Base-by-base conservation (phyloP, 306 rosid genomes). In the Rosa rugosa region DNA sequence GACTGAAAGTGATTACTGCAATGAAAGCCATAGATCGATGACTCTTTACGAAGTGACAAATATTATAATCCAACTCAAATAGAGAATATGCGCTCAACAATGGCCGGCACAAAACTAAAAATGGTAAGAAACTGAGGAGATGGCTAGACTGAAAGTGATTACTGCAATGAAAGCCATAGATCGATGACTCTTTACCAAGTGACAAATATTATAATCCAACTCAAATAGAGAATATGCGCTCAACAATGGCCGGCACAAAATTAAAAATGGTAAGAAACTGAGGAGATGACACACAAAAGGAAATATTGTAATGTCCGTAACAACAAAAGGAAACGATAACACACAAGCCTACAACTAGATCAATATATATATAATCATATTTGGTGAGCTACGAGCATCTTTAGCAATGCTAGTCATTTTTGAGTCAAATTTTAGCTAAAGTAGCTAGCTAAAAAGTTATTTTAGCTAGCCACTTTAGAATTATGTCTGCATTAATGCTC, bases 101-200 rank as follows among this genome's bases (percentile, higher is more conserved):
- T 36, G 36, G 80, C 66, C 50, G 54, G 74, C 74, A 47, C 36
- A 23, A 49, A 47, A 36, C 49, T 77, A 0, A 11, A 40, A 40
- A 20, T 41, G 51, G 23, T n/a, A 11, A n/a, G 34, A 68, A 68
- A 68, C 1, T 68, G 47, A 34, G 69, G 42, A 5, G 69, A 64
- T 31, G 59, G 14, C 20, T 18, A 47, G 40, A 4, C 1, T 68
- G 72, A 41, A 51, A 34, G 47, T 72, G 76, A 47, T 20, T 8
- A 13, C 63, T n/a, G 66, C 44, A 54, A 84, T 9, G 57, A 75
- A 72, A 63, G 75, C 41, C 71, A 84, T 88, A 65, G 70, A 36
- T 36, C 1, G 18, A 36, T 16, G 22, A 34, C 3, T 3, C 44
- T 41, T 40, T 50, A 50, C 20, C 2, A 66, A 50, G 22, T 77